Evolutionary conservation across 1,284 basidiomycete species (phyloP).

Genomic region (Rhodotorula sp.): DNA sequence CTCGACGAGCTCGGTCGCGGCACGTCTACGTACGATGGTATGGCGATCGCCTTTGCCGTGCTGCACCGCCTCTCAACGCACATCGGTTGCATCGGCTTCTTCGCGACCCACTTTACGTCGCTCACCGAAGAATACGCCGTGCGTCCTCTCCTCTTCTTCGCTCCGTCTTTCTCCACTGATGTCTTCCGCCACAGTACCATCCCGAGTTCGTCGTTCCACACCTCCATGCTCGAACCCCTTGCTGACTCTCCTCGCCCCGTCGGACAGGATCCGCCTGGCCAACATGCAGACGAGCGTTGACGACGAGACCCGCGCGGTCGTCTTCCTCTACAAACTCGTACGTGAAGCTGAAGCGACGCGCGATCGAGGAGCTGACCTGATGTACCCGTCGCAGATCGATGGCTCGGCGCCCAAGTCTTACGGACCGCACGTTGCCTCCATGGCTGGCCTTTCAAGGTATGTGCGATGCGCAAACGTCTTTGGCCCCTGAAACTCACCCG

Average conservation of each 20-base stretch:
- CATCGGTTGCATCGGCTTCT: slow-evolving; percentile 71
- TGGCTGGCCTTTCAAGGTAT: slow-evolving; percentile 43
- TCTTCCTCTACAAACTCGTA: slow-evolving; percentile 91
- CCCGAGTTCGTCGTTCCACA: slow-evolving; percentile 48
- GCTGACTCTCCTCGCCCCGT: neutral
- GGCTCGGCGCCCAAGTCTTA: slow-evolving; percentile 46
- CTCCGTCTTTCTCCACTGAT: neutral
- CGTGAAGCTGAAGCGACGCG: slow-evolving; percentile 63
- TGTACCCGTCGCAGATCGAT: slow-evolving; percentile 19
- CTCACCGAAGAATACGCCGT: slow-evolving; percentile 76
- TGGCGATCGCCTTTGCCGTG: slow-evolving; percentile 93
- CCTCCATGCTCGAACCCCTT: fast-evolving
- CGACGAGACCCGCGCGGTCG: slow-evolving; percentile 80
- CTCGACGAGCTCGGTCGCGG: slow-evolving; percentile 82
- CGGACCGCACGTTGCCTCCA: slow-evolving; percentile 44
- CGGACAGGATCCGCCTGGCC: slow-evolving; percentile 78
- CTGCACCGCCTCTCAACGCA: slow-evolving; percentile 88
- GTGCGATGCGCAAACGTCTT: slow-evolving; percentile 51
- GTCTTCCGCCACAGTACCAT: slow-evolving; percentile 60
- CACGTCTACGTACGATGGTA: slow-evolving; percentile 75
- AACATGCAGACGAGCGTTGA: slow-evolving; percentile 92
- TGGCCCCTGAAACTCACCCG: slow-evolving; percentile 60
- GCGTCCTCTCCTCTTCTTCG: neutral
- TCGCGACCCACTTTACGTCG: slow-evolving; percentile 77
- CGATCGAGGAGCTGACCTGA: neutral